Conservation (phyloP, 208 protist genomes). For the Porcisia hertigi region DNA sequence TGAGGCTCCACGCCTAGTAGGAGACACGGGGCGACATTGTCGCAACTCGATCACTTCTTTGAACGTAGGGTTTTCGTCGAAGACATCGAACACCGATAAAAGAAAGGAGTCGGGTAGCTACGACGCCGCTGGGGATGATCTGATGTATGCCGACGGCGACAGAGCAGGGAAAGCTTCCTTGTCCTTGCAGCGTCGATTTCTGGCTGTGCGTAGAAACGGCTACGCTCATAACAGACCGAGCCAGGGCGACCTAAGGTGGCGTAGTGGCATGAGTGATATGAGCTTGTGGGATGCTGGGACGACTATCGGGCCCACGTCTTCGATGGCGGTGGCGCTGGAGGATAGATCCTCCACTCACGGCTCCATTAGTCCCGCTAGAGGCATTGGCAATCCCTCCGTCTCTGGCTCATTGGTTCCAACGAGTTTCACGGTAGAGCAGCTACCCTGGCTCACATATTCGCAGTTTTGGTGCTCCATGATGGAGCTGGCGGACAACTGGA, state of each 20-base stretch:
- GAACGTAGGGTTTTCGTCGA: neutral
- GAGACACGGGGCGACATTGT: constrained; percentile 7
- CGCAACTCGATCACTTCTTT: neutral
- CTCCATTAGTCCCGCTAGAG: neutral
- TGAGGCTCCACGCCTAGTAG: constrained; percentile 31
- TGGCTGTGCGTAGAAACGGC: constrained; percentile 25
- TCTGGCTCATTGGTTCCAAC: constrained; percentile 9
- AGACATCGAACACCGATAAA: neutral
- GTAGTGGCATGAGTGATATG: constrained; percentile 1
- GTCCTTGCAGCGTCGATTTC: constrained; percentile 22
- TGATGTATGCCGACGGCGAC: neutral
- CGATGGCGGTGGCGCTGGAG: neutral
- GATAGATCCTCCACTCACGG: neutral
- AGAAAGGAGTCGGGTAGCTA: neutral
- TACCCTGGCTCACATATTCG: constrained; percentile 72
- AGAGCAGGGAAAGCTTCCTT: constrained; percentile 4
- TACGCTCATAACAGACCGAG: constrained; percentile 3
- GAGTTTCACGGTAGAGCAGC: constrained; percentile 29
- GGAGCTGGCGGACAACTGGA: constrained; percentile 90
- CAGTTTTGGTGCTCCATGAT: constrained; percentile 90
- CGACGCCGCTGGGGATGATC: constrained; percentile 10
- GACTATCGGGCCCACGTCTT: constrained; percentile 9
- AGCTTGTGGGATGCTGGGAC: constrained; percentile 1
- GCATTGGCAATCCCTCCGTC: neutral
- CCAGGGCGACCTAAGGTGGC: constrained; percentile 1